These are phyloP conservation scores for Butyriboletus loyo DNA, from an alignment of 768 basidiomycete species.

Conservation along the genomic window DNA sequence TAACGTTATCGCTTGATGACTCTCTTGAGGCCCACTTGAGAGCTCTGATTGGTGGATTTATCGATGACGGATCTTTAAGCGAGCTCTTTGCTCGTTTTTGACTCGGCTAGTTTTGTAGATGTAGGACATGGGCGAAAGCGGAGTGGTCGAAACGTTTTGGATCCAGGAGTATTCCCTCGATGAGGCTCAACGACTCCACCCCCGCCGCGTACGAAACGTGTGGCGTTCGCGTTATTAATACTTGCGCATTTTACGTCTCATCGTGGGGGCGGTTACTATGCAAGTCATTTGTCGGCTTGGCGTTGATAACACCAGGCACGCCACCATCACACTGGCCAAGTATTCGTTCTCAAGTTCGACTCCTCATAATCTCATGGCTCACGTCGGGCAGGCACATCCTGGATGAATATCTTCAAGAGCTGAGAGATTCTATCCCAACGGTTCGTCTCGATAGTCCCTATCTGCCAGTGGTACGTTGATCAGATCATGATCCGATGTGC, in stretches of 20 bases:
- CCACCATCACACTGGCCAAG: not conserved
- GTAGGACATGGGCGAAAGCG: too few species aligned
- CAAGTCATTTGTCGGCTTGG: not conserved
- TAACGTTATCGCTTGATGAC: too few species aligned
- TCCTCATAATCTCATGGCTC: not conserved
- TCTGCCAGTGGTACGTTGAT: not conserved
- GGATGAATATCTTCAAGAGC: too few species aligned
- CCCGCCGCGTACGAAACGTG: conserved; percentile 5
- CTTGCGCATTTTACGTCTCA: not conserved
- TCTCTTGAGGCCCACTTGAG: too few species aligned
- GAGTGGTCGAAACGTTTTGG: too few species aligned
- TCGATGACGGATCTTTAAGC: too few species aligned
- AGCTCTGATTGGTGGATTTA: too few species aligned
- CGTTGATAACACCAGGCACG: not conserved
- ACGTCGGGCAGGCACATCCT: too few species aligned
- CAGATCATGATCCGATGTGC: conserved; percentile 9
- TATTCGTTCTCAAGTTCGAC: not conserved
- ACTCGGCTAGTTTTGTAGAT: too few species aligned
- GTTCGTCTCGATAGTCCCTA: not conserved
- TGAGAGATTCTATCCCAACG: not conserved
- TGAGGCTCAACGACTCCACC: conserved; percentile 7
- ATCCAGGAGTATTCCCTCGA: not conserved
- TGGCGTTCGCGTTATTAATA: not conserved
- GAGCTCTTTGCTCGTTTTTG: too few species aligned
- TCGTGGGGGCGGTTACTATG: not conserved